Evolutionary conservation across 805 yeast species (phyloP).

Genomic region (Candida namnaoensis): DNA sequence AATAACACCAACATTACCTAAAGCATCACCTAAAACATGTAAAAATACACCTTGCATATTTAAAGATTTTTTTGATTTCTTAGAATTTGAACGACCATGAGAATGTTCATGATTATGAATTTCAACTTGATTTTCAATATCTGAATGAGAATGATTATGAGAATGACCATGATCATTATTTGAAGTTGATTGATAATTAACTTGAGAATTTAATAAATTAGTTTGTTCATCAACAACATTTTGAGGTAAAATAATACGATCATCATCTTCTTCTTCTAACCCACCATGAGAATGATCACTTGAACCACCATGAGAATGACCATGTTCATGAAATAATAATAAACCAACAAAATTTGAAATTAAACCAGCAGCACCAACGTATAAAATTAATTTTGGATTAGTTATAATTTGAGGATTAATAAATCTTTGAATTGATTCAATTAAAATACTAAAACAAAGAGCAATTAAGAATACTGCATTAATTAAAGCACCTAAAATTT

Average conservation of each 20-base stretch:
- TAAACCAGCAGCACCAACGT: constrained; percentile 80
- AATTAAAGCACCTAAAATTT: constrained; percentile 87
- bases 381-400: constrained; percentile 74
- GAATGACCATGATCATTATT: constrained; percentile 2
- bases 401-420: constrained; percentile 70
- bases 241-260: constrained; percentile 32
- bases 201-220: constrained; percentile 10
- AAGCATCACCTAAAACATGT: constrained; percentile 93
- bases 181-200: neutral
- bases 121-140: neutral
- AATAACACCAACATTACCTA: constrained; percentile 93
- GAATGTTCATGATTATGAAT: constrained; percentile 2
- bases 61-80: constrained; percentile 47
- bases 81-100: constrained; percentile 6
- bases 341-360: constrained; percentile 78
- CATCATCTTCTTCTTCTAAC: constrained; percentile 16
- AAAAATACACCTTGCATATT: constrained; percentile 96
- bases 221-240: constrained; percentile 28
- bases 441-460: constrained; percentile 80
- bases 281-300: constrained; percentile 28
- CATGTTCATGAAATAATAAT: constrained; percentile 82
- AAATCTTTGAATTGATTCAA: constrained; percentile 89
- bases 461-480: constrained; percentile 92
- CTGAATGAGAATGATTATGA: constrained; percentile 5
- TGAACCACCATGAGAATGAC: constrained; percentile 39